phyloP scores from a whole-genome alignment of 1,284 basidiomycete species.

The Heliocybe sulcata region DNA sequence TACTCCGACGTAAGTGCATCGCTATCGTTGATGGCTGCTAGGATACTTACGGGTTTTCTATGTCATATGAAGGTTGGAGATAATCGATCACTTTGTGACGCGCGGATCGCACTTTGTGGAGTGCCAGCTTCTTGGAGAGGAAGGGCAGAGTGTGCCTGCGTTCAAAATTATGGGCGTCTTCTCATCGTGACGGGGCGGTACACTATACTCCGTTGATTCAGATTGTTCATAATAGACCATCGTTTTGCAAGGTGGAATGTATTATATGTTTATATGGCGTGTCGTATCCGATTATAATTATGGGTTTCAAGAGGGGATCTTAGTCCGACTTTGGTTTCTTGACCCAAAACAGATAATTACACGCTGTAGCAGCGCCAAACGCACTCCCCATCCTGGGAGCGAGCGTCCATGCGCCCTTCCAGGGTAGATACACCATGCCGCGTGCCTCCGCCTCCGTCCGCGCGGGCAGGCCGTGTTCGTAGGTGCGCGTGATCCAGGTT shows the following conservation, averaged over 20 bases:
- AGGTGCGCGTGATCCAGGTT: conserved; percentile 38
- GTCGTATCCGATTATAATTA: neutral
- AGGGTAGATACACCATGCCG: conserved; percentile 79
- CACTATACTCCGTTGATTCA: neutral
- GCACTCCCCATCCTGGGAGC: conserved; percentile 44
- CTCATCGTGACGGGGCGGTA: conserved; percentile 38
- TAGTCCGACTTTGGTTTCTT: conserved; percentile 43
- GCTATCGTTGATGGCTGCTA: conserved; percentile 8
- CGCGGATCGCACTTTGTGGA: conserved; percentile 83
- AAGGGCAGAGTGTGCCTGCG: conserved; percentile 61
- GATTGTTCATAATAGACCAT: neutral
- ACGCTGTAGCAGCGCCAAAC: conserved; percentile 40
- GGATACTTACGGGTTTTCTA: neutral
- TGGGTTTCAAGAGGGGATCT: no score
- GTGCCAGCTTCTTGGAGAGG: conserved; percentile 74
- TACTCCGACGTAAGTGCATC: conserved; percentile 46
- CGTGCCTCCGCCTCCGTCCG: conserved; percentile 74
- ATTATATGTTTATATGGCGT: neutral
- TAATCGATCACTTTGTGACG: conserved; percentile 75
- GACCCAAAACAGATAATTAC: conserved; percentile 82
- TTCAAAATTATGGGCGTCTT: conserved; percentile 88
- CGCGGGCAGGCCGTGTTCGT: conserved; percentile 34
- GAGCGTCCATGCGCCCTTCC: conserved; percentile 68
- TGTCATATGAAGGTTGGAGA: conserved; percentile 41
- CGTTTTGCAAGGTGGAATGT: neutral